Percentiles rank a stretch among this genome's conserved stretches.
phyloP scores from a whole-genome alignment of 306 rosid species.

The Citrullus mucosospermus region DNA sequence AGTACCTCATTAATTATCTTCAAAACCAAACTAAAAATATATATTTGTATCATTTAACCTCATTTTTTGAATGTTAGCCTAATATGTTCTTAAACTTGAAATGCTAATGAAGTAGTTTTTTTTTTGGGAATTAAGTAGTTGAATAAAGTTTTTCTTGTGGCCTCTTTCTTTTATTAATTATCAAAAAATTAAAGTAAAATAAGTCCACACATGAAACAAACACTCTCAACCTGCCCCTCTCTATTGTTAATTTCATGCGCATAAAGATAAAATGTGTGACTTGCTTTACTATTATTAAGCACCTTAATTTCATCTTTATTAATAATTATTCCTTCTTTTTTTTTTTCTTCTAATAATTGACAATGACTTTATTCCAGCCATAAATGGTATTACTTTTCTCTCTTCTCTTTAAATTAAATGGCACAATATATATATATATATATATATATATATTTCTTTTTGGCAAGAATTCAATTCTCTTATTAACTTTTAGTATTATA shows the following conservation, averaged over 20 bases:
- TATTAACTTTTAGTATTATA: no score
- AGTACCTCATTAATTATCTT: not conserved
- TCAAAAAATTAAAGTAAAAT: not conserved
- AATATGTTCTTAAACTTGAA: no score
- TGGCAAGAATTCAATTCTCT: not conserved
- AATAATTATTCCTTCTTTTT: not conserved
- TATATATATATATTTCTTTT: no score
- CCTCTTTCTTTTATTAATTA: not conserved
- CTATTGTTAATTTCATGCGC: not conserved
- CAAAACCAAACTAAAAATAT: no score
- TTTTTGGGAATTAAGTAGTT: not conserved
- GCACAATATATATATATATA: no score
- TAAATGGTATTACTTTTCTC: not conserved
- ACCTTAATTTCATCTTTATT: not conserved
- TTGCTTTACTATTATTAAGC: not conserved
- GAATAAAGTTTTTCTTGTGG: not conserved
- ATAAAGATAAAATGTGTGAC: not conserved
- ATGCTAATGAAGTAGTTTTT: no score
- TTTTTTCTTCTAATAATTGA: not conserved
- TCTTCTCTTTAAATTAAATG: not conserved
- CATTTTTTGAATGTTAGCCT: no score
- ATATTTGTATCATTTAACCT: no score
- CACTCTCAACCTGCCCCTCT: not conserved
- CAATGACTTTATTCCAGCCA: not conserved
- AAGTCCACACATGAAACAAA: not conserved